phyloP scores from a whole-genome alignment of 2,329 filamentous ascomycete species.

The Aspergillaceae sp. region DNA sequence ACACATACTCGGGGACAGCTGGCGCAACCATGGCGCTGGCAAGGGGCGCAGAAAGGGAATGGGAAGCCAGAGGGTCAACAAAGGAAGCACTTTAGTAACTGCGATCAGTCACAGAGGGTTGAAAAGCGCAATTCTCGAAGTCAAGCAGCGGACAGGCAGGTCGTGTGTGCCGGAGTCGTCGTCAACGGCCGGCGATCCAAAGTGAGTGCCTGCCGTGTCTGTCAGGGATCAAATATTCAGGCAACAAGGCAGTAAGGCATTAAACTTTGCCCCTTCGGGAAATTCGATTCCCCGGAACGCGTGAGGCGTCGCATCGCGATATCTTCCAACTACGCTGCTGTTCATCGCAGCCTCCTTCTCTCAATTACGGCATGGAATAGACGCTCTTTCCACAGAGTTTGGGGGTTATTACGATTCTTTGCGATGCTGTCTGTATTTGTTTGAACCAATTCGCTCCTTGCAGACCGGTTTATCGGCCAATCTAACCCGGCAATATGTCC shows the following conservation, averaged over 20 bases:
- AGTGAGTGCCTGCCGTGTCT: neutral
- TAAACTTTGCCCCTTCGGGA: constrained; percentile 9
- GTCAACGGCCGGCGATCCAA: constrained; percentile 9
- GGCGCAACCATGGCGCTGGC: constrained; percentile 58
- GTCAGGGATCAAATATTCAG: constrained; percentile 12
- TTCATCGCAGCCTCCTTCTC: neutral
- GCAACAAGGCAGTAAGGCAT: constrained; percentile 3
- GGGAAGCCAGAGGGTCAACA: neutral
- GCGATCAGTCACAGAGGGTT: constrained; percentile 4
- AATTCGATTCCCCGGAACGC: constrained; percentile 10
- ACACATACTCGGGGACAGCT: constrained; percentile 63
- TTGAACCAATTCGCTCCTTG: neutral
- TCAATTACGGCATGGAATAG: neutral
- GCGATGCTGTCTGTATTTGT: neutral
- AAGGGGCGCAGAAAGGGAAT: constrained; percentile 12
- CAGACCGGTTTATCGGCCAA: neutral
- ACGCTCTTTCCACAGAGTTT: neutral
- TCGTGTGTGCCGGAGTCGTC: constrained; percentile 7
- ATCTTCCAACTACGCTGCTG: neutral
- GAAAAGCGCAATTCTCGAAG: neutral
- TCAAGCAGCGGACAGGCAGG: neutral
- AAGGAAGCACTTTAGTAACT: neutral
- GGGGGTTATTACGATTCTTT: neutral
- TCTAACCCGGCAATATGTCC: constrained; percentile 31
- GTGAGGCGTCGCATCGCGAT: constrained; percentile 11